Percentiles rank a stretch among this genome's conserved stretches.
Evolutionary conservation across 164 flowering plant genomes (phyloP).

Genomic region (Chloranthus sessilifolius): DNA sequence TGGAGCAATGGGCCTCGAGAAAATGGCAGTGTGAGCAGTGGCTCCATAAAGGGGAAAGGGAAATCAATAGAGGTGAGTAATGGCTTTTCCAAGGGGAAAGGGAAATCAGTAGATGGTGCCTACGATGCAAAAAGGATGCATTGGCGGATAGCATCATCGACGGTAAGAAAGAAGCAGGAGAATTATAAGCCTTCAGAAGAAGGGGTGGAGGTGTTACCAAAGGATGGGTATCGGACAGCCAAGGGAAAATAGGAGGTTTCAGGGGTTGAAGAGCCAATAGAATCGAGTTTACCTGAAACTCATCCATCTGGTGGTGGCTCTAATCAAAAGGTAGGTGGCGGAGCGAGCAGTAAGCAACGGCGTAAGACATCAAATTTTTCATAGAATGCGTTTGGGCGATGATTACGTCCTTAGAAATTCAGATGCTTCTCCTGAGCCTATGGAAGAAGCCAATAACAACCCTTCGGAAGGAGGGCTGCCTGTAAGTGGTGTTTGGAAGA

Average conservation of each 20-base stretch:
- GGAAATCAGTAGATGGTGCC: conserved; percentile 24
- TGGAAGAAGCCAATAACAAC: conserved; percentile 16
- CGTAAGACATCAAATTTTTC: conserved; percentile 80
- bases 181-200: conserved; percentile 48
- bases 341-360: conserved; percentile 39
- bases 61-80: conserved; percentile 17
- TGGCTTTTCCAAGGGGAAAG: conserved; percentile 49
- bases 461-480: conserved; percentile 29
- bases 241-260: conserved; percentile 42
- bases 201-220: conserved; percentile 55
- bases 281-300: conserved; percentile 9
- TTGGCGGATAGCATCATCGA: conserved; percentile 51
- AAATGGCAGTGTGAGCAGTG: no score
- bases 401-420: conserved; percentile 20
- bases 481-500: conserved; percentile 34
- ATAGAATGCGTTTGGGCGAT: conserved; percentile 67
- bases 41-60: no score
- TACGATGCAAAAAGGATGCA: conserved; percentile 24
- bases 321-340: conserved; percentile 25
- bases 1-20: conserved; percentile 11
- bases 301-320: conserved; percentile 21
- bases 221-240: conserved; percentile 65
- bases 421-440: conserved; percentile 34
- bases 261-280: conserved; percentile 22
- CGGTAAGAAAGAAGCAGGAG: conserved; percentile 57